These are phyloP conservation scores for Penicillium canescens DNA, from an alignment of 495 filamentous ascomycete genomes.

Conservation along the genomic window DNA sequence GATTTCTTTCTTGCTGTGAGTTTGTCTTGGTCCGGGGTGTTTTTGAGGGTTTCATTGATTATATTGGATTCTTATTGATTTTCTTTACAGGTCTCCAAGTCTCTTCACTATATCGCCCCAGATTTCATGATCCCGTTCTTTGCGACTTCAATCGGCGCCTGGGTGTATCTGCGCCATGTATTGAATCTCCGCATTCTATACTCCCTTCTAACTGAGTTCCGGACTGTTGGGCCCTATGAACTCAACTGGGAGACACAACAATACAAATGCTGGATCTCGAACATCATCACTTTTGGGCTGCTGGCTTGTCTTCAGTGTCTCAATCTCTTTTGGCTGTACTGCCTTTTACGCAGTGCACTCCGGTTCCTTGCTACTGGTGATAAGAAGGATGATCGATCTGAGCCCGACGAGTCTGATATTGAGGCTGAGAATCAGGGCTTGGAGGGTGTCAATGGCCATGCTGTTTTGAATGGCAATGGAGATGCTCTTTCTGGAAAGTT, in stretches of 20 bases:
- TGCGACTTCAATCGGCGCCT: slow-evolving; percentile 68
- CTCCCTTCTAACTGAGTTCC: slow-evolving; percentile 75
- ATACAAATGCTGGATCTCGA: slow-evolving; percentile 71
- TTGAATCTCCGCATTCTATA: slow-evolving; percentile 78
- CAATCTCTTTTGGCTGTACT: slow-evolving; percentile 79
- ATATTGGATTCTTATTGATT: background rate
- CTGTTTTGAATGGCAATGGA: background rate
- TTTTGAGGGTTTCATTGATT: background rate
- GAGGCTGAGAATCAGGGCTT: slow-evolving; percentile 6
- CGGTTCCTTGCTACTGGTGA: slow-evolving; percentile 19
- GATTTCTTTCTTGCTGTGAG: slow-evolving; percentile 92
- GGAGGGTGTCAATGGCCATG: background rate
- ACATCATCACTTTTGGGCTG: slow-evolving; percentile 62
- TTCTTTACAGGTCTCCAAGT: slow-evolving; percentile 69
- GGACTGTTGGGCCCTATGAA: slow-evolving; percentile 76
- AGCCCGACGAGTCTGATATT: slow-evolving; percentile 11
- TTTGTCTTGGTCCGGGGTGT: slow-evolving; percentile 8
- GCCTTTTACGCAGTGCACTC: slow-evolving; percentile 53
- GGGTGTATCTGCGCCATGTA: slow-evolving; percentile 89
- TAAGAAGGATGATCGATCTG: slow-evolving; percentile 30
- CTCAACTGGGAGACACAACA: slow-evolving; percentile 73
- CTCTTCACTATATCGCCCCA: slow-evolving; percentile 80
- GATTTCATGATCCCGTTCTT: slow-evolving; percentile 72
- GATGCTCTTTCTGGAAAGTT: too few species aligned
- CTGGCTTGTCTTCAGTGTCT: slow-evolving; percentile 68